These are phyloP conservation scores for Phascolomyces articulosus DNA, from an alignment of 371 early-diverging fungal species.

Conservation along the genomic window DNA sequence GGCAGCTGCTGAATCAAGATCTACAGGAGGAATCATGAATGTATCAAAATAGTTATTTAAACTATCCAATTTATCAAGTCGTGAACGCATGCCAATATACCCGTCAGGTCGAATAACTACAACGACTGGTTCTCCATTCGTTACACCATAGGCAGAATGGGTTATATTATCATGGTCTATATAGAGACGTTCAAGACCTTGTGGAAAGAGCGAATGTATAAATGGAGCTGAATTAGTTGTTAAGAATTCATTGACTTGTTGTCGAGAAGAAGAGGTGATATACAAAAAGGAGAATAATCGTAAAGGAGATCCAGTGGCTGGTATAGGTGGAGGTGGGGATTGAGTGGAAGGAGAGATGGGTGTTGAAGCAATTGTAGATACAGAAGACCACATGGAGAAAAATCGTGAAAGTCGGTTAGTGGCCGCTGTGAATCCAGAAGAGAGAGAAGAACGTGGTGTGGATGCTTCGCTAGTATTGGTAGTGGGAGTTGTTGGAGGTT, in stretches of 20 bases:
- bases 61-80: slow-evolving; percentile 13
- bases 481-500: not conserved
- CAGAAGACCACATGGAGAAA: slow-evolving; percentile 8
- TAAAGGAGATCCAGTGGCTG: slow-evolving; percentile 1
- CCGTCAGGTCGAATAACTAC: slow-evolving; percentile 47
- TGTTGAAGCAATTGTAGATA: not conserved
- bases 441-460: not conserved
- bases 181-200: slow-evolving; percentile 33
- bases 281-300: slow-evolving; percentile 9
- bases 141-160: slow-evolving; percentile 30
- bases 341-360: slow-evolving; percentile 7
- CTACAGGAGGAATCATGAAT: slow-evolving; percentile 33
- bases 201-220: slow-evolving; percentile 29
- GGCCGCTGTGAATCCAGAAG: not conserved
- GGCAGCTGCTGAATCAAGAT: slow-evolving; percentile 36
- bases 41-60: slow-evolving; percentile 33
- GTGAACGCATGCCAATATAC: slow-evolving; percentile 33
- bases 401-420: slow-evolving; percentile 8
- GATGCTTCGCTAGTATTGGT: not conserved
- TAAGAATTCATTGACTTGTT: slow-evolving; percentile 25
- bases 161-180: slow-evolving; percentile 46
- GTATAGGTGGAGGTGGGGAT: slow-evolving; percentile 9
- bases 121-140: slow-evolving; percentile 21
- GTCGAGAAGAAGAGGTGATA: slow-evolving; percentile 15
- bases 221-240: slow-evolving; percentile 18